phyloP scores from a whole-genome alignment of 169 alveolate genomes.

The Babesia ovata region DNA sequence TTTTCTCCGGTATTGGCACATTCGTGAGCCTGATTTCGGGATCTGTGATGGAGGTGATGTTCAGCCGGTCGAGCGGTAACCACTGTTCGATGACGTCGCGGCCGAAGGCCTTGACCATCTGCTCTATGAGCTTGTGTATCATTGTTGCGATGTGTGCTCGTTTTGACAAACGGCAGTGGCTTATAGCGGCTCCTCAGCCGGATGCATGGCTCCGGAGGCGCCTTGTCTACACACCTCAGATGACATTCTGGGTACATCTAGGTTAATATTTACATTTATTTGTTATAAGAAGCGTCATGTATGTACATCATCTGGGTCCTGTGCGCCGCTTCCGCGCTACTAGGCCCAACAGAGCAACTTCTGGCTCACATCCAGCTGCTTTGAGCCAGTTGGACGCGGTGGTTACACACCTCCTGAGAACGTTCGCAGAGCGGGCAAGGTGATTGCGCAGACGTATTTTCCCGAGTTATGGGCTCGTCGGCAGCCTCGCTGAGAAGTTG shows the following conservation, averaged over 20 bases:
- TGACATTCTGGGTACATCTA: neutral
- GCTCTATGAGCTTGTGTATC: conserved; percentile 71
- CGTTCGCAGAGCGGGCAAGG: neutral
- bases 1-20: conserved; percentile 80
- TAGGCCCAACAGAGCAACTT: conserved; percentile 9
- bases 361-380: conserved; percentile 35
- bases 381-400: neutral
- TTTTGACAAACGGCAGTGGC: neutral
- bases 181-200: neutral
- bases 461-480: too few species aligned
- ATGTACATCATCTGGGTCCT: neutral
- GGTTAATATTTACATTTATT: neutral
- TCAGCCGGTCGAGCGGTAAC: conserved; percentile 76
- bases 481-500: conserved; percentile 34
- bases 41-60: conserved; percentile 74
- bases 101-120: conserved; percentile 75
- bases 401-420: conserved; percentile 5
- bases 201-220: neutral
- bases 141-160: conserved; percentile 32
- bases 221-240: conserved; percentile 6
- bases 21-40: conserved; percentile 80
- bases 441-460: neutral
- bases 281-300: neutral
- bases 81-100: conserved; percentile 76
- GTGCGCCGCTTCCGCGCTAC: neutral